phyloP scores from a whole-genome alignment of 768 basidiomycete species.

The Sporobolomyces phaffii region DNA sequence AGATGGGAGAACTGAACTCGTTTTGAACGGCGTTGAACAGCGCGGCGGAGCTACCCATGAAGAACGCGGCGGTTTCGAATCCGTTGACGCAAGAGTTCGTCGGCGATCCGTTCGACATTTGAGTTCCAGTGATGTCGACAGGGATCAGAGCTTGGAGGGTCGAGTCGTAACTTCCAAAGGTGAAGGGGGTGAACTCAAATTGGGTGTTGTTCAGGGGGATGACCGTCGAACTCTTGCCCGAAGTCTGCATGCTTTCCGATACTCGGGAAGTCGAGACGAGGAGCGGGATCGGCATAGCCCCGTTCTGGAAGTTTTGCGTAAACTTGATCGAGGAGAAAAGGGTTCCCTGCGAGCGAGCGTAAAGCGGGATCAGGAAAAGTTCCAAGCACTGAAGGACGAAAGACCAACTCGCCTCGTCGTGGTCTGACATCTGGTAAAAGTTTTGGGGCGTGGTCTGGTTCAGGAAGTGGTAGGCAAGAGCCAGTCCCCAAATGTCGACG shows the following conservation, averaged over 20 bases:
- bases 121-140: conserved; percentile 58
- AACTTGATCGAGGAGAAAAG: conserved; percentile 48
- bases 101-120: conserved; percentile 57
- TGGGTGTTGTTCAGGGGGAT: conserved; percentile 40
- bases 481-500: conserved; percentile 50
- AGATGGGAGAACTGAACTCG: not conserved
- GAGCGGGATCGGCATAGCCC: conserved; percentile 62
- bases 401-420: conserved; percentile 40
- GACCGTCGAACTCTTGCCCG: conserved; percentile 16
- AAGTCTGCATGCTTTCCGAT: conserved; percentile 13
- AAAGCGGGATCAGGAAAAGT: conserved; percentile 56
- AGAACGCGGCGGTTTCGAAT: conserved; percentile 16
- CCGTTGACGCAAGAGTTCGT: conserved; percentile 61
- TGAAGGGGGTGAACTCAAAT: conserved; percentile 31
- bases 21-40: conserved; percentile 43
- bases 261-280: conserved; percentile 51
- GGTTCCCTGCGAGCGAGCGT: conserved; percentile 62
- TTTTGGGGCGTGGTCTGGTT: conserved; percentile 55
- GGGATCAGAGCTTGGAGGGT: conserved; percentile 61
- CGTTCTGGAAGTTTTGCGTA: conserved; percentile 53
- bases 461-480: conserved; percentile 64
- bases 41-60: conserved; percentile 39
- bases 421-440: conserved; percentile 54
- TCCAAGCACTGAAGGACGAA: too few species aligned
- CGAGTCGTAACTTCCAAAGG: conserved; percentile 67